Conservation (phyloP, 805 yeast species). For the Hermanozyma aechmeae region DNA sequence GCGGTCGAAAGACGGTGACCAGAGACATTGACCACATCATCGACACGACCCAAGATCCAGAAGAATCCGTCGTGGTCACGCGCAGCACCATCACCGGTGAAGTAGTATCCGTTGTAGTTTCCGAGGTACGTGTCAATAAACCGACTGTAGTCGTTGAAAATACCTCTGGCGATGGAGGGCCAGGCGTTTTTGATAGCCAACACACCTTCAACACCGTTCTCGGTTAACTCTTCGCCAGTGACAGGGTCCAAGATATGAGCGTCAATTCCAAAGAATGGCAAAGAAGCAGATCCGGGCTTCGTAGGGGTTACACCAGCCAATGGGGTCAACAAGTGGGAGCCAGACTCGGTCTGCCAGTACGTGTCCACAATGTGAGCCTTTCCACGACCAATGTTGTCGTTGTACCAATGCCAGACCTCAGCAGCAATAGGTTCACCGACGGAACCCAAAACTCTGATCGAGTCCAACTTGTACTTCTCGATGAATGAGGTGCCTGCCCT, state of each 20-base stretch:
- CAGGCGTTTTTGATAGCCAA: conserved; percentile 83
- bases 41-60: conserved; percentile 98
- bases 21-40: conserved; percentile 95
- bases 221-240: conserved; percentile 72
- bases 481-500: conserved; percentile 85
- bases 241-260: conserved; percentile 92
- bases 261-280: conserved; percentile 93
- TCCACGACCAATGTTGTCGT: conserved; percentile 81
- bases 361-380: conserved; percentile 91
- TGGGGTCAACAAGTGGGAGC: conserved; percentile 91
- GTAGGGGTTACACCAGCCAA: conserved; percentile 91
- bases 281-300: conserved; percentile 95
- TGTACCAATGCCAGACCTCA: conserved; percentile 98
- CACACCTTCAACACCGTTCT: conserved; percentile 93
- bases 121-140: conserved; percentile 86
- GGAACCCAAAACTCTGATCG: conserved; percentile 89
- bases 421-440: conserved; percentile 99
- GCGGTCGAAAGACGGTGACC: conserved; percentile 99
- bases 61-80: conserved; percentile 93
- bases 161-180: conserved; percentile 99
- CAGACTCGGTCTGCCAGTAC: conserved; percentile 98
- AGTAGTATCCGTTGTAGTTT: conserved; percentile 89
- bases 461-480: conserved; percentile 68
- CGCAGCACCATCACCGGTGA: conserved; percentile 98
- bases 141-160: conserved; percentile 79